Base-by-base conservation (phyloP, 176 grass and related monocot species). In the Musa schizocarpa region DNA sequence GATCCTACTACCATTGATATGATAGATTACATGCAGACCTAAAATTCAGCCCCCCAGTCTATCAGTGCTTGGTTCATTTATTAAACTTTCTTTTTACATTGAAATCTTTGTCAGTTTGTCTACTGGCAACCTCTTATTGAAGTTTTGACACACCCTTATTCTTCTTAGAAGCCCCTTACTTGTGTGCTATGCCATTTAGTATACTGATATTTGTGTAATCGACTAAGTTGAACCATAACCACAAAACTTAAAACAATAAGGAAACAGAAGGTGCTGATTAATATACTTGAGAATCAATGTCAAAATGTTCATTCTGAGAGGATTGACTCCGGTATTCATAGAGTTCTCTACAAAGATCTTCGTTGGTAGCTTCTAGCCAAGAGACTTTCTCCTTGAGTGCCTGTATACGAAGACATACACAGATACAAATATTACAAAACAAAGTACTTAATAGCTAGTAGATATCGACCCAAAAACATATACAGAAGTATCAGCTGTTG, bases 291-390 rank as follows among this genome's bases (percentile, higher is more conserved):
- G 79, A 78, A 77, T 95, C 88, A 81, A 75, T 78, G 84, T 92
- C 86, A 81, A 69, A 88, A 61, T 79, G 72, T 75, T 95, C 88
- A 81, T 17, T 69, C 53, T 76, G 79, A 74, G 53, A 75, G 79
- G 71, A 75, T 26, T 22, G 73, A 63, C 53, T 89, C 17, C 88
- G 86, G 68, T 86, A 72, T 51, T 53, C 85, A 84, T 86, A 92
- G 22, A 99, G 78, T 65, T 99, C 88, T 74, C 88, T 87, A 77
- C 86, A 95, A 76, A 99, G 88, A 58, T 92, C 86, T 66, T 92
- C 88, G 50, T 99, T 99, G 53, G 91, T 95, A 72, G 92, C 78
- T 80, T 99, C 96, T 77, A 99, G 86, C 88, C 88, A 95, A 80
- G 84, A 89, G 69, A 99, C 86, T 84, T 74, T 95, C 75, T 99